phyloP scores from a whole-genome alignment of 2,329 filamentous ascomycete species.

The Pseudogymnoascus sp. region DNA sequence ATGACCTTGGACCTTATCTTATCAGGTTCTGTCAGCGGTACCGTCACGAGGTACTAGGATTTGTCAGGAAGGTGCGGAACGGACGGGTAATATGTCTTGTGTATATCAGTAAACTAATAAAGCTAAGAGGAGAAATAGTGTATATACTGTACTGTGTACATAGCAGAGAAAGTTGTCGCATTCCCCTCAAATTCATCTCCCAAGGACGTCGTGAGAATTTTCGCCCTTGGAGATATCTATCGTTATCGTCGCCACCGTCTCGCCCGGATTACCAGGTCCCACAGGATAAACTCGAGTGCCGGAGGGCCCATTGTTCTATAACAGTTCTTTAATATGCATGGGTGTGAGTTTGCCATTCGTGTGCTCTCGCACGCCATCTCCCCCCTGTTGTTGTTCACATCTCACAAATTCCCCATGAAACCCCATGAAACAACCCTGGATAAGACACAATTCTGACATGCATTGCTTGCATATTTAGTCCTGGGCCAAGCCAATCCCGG shows the following conservation, averaged over 20 bases:
- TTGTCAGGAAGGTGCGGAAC: slow-evolving; percentile 1
- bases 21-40: not conserved
- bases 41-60: not conserved
- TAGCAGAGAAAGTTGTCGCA: not conserved
- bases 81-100: not conserved
- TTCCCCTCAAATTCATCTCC: not conserved
- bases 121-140: slow-evolving; percentile 1
- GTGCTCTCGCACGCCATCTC: not conserved
- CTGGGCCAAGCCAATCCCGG: not conserved
- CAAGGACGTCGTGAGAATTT: not conserved
- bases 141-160: not conserved
- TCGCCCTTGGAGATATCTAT: not conserved
- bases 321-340: slow-evolving; percentile 6
- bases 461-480: not conserved
- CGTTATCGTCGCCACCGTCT: not conserved
- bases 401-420: not conserved
- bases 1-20: not conserved
- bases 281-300: not conserved
- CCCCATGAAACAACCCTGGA: not conserved
- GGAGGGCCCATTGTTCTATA: not conserved
- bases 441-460: not conserved
- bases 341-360: slow-evolving; percentile 8
- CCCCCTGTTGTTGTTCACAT: not conserved
- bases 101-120: not conserved
- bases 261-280: not conserved